phyloP scores from a whole-genome alignment of 2,329 filamentous ascomycete genomes.

The Ceratocystis papillata region DNA sequence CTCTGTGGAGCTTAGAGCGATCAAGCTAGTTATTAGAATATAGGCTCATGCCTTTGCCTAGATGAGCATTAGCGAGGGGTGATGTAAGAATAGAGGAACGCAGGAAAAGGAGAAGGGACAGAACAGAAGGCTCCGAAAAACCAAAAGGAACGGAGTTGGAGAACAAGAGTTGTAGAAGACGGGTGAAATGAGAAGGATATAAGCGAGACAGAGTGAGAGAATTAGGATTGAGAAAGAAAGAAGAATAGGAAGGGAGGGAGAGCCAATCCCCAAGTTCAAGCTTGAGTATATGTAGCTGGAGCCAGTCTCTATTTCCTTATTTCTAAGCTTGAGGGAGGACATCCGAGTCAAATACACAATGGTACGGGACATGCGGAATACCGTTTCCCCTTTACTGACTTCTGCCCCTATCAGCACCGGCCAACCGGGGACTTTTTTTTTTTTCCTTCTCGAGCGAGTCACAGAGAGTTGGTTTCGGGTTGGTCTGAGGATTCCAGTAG shows the following conservation, averaged over 20 bases:
- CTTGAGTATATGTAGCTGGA: background rate
- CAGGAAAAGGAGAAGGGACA: background rate
- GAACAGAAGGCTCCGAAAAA: background rate
- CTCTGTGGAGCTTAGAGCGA: no score
- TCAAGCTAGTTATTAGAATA: background rate
- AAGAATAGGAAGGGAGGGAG: background rate
- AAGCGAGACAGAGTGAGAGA: background rate
- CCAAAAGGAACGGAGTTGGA: no score
- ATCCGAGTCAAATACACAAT: background rate
- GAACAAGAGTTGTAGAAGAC: no score
- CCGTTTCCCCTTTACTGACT: background rate
- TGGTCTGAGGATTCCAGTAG: background rate
- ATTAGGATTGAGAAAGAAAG: background rate
- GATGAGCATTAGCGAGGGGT: slow-evolving; percentile 2
- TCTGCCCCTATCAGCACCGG: background rate
- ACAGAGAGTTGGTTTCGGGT: background rate
- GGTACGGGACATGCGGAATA: background rate
- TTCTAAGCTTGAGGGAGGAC: background rate
- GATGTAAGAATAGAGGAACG: background rate
- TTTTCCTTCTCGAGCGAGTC: no score
- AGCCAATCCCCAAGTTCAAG: background rate
- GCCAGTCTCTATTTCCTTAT: background rate
- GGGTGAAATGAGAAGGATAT: background rate
- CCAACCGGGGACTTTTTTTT: background rate
- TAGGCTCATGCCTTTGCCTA: background rate